These are phyloP conservation scores for Spergularia bocconei DNA, from an alignment of 148 eudicot genomes.

Conservation along the genomic window DNA sequence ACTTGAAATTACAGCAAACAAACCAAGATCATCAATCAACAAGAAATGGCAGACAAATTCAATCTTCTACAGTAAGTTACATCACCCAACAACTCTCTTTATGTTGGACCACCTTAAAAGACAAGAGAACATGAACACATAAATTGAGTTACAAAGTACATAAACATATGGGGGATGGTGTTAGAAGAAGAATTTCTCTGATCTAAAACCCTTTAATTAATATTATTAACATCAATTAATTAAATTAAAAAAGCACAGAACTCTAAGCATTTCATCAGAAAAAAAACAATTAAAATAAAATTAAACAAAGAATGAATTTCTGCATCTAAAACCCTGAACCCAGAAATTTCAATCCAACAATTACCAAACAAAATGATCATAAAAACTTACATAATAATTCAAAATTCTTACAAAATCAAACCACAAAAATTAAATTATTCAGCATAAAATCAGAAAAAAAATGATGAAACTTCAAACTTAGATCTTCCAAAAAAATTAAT, in stretches of 20 bases:
- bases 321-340: constrained; percentile 29
- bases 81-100: not conserved
- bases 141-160: not conserved
- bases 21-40: not conserved
- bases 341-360: not conserved
- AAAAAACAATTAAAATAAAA: too few species aligned
- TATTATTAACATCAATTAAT: not conserved
- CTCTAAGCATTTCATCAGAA: not conserved
- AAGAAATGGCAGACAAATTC: not conserved
- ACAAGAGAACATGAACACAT: constrained; percentile 1
- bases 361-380: not conserved
- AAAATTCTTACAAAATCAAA: too few species aligned
- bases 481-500: constrained; percentile 17
- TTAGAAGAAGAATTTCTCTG: not conserved
- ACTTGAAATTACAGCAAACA: constrained; percentile 1
- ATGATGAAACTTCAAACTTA: not conserved
- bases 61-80: not conserved
- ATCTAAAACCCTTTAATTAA: constrained; percentile 11
- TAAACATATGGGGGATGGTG: not conserved
- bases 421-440: not conserved
- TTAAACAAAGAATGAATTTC: not conserved
- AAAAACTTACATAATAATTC: too few species aligned
- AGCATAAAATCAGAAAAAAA: not conserved
- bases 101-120: constrained; percentile 4
- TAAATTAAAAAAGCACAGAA: not conserved